phyloP scores from a whole-genome alignment of 805 yeast species.

The Saccharomyces paradoxus region DNA sequence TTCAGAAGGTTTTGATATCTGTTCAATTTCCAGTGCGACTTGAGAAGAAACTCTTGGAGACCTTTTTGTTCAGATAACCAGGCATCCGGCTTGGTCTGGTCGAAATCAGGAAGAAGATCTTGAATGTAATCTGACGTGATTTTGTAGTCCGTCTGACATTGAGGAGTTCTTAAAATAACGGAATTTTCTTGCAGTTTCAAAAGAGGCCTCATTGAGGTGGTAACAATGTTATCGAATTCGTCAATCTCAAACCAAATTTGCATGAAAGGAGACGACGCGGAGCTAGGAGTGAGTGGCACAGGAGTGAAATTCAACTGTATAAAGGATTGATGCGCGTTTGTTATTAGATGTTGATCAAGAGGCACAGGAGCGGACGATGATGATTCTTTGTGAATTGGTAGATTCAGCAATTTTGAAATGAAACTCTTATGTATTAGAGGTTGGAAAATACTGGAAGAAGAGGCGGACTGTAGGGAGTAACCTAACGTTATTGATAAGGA shows the following conservation, averaged over 20 bases:
- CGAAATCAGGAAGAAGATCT: constrained; percentile 4
- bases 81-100: background rate
- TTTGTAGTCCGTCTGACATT: constrained; percentile 20
- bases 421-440: background rate
- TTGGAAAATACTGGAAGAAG: background rate
- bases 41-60: background rate
- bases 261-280: constrained; percentile 13
- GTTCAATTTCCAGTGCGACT: background rate
- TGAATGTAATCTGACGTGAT: constrained; percentile 14
- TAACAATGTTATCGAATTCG: constrained; percentile 19
- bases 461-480: background rate
- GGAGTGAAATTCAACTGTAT: constrained; percentile 24
- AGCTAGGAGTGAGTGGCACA: background rate
- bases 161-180: constrained; percentile 20
- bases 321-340: constrained; percentile 13
- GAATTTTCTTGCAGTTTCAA: constrained; percentile 15
- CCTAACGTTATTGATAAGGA: background rate
- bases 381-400: background rate
- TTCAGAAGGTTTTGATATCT: constrained; percentile 8
- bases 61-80: background rate
- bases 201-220: constrained; percentile 18
- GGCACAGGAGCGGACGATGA: background rate
- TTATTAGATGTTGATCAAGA: background rate
- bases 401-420: background rate
- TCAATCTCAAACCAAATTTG: constrained; percentile 28